A percentile compares a stretch with the other conserved stretches of the same genome.
phyloP scores from a whole-genome alignment of 768 basidiomycete genomes.

The Collybia sp. region DNA sequence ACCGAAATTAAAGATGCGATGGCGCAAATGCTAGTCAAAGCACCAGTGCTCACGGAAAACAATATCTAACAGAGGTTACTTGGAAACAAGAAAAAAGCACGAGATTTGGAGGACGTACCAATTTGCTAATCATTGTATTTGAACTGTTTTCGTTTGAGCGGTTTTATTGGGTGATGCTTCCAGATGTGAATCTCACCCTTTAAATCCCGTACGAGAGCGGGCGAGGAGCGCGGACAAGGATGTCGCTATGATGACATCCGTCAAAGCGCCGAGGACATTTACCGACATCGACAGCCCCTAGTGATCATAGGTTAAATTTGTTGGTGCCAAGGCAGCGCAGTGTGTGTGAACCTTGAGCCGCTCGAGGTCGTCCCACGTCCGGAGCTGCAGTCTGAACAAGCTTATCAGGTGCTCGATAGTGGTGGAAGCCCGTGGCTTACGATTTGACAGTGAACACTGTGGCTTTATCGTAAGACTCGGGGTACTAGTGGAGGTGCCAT shows the following conservation, averaged over 20 bases:
- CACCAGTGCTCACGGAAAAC: slow-evolving; percentile 36
- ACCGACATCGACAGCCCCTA: slow-evolving; percentile 53
- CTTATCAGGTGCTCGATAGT: background rate
- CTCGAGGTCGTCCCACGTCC: slow-evolving; percentile 38
- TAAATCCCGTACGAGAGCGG: slow-evolving; percentile 48
- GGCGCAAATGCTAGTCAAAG: slow-evolving; percentile 37
- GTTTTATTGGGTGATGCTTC: slow-evolving; percentile 12
- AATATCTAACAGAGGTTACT: slow-evolving; percentile 23
- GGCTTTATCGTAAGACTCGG: slow-evolving; percentile 1
- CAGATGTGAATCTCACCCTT: slow-evolving; percentile 27
- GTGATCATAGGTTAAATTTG: background rate
- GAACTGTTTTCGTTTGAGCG: slow-evolving; percentile 21
- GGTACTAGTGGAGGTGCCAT: background rate
- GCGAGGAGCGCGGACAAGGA: slow-evolving; percentile 46
- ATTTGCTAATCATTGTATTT: slow-evolving; percentile 39
- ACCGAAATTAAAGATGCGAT: slow-evolving; percentile 37
- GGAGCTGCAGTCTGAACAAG: slow-evolving; percentile 31
- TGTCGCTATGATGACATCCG: slow-evolving; percentile 46
- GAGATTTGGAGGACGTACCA: slow-evolving; percentile 14
- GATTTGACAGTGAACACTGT: slow-evolving; percentile 44
- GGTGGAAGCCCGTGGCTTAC: slow-evolving; percentile 20
- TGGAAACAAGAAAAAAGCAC: background rate
- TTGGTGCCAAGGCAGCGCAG: too few species aligned
- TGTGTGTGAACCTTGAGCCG: slow-evolving; percentile 34
- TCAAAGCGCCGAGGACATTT: slow-evolving; percentile 44